These are phyloP conservation scores for Metroxylon sagu DNA, from an alignment of 176 grass and related monocot genomes.

Conservation along the genomic window DNA sequence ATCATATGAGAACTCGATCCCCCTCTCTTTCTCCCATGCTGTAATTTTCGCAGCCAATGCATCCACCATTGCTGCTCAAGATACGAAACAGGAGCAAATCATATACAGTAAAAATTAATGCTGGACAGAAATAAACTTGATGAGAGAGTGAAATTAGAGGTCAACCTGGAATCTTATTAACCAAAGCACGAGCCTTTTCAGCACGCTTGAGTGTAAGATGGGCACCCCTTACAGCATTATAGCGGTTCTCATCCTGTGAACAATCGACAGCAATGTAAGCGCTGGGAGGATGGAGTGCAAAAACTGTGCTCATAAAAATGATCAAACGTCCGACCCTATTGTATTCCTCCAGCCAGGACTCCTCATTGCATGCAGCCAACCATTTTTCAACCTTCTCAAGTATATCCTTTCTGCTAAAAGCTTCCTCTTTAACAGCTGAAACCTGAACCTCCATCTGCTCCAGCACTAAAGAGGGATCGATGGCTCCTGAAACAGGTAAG, in stretches of 20 bases:
- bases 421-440: conserved; percentile 57
- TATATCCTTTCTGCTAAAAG: conserved; percentile 69
- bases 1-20: conserved; percentile 54
- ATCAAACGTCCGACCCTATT: conserved; percentile 52
- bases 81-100: conserved; percentile 5
- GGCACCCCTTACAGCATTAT: conserved; percentile 71
- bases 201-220: conserved; percentile 70
- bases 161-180: conserved; percentile 77
- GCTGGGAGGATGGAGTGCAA: background rate
- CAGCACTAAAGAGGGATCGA: conserved; percentile 53
- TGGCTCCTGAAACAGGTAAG: conserved; percentile 38
- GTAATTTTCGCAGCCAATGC: conserved; percentile 53
- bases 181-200: conserved; percentile 56
- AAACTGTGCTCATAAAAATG: background rate
- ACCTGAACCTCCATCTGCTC: conserved; percentile 61
- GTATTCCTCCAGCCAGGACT: conserved; percentile 91
- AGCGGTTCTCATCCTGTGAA: conserved; percentile 66
- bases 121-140: too few species aligned
- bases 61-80: conserved; percentile 53
- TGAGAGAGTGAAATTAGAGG: background rate
- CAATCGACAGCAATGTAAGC: conserved; percentile 1
- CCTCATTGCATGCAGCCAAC: conserved; percentile 61
- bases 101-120: background rate
- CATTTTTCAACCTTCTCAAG: conserved; percentile 70
- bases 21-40: conserved; percentile 70